Conservation (phyloP, 164 flowering plant species). For the Echeveria elegans region DNA sequence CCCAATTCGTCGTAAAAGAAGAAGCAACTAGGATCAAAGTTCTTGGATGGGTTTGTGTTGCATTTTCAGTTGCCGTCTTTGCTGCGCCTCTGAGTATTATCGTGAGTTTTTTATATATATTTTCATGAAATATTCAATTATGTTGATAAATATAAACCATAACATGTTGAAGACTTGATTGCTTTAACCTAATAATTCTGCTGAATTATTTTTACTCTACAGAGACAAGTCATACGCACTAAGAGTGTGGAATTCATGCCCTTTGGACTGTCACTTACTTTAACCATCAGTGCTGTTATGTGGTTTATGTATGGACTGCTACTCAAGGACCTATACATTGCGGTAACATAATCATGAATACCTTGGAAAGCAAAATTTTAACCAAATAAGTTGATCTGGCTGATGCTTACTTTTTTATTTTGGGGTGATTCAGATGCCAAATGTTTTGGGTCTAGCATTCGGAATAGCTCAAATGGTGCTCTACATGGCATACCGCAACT, state of each 20-base stretch:
- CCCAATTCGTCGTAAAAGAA: conserved; percentile 15
- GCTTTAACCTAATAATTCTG: too few relatives aligned
- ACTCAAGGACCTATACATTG: conserved; percentile 16
- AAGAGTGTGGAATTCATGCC: conserved; percentile 23
- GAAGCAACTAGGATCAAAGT: background rate
- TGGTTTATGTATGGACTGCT: conserved; percentile 17
- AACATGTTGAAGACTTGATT: background rate
- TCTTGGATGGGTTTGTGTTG: conserved; percentile 19
- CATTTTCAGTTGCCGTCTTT: conserved; percentile 10
- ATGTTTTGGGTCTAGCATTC: conserved; percentile 20
- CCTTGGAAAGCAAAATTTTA: background rate
- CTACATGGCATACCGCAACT: conserved; percentile 17
- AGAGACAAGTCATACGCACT: conserved; percentile 19
- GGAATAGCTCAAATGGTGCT: conserved; percentile 23
- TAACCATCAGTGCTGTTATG: conserved; percentile 13
- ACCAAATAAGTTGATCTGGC: background rate
- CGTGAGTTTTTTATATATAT: conserved; percentile 8
- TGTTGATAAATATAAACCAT: background rate
- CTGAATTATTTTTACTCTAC: background rate
- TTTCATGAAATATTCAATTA: background rate
- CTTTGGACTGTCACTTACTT: conserved; percentile 12
- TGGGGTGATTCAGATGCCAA: conserved; percentile 17
- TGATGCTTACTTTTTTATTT: background rate
- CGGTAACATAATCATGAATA: conserved; percentile 8
- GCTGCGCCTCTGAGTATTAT: conserved; percentile 20